Conservation (phyloP, 1,284 basidiomycete species). For the Acaromyces ingoldii region DNA sequence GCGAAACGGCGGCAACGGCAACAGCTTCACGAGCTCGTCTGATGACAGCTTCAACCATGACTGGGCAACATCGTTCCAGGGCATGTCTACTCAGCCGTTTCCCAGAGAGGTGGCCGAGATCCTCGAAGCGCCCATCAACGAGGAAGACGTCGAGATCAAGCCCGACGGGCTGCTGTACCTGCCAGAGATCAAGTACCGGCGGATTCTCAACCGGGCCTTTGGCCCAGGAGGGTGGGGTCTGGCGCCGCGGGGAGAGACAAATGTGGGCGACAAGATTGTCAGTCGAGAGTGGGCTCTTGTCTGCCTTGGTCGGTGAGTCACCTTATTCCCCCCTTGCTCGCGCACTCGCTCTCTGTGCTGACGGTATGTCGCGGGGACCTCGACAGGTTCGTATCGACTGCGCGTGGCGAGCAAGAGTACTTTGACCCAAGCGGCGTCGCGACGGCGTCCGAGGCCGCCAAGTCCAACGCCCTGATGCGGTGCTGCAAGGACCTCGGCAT, state of each 20-base stretch:
- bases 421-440: conserved; percentile 86
- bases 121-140: conserved; percentile 69
- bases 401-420: conserved; percentile 94
- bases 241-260: conserved; percentile 85
- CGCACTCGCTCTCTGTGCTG: background rate
- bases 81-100: conserved; percentile 75
- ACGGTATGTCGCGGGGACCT: background rate
- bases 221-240: conserved; percentile 97
- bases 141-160: conserved; percentile 83
- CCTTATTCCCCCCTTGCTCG: conserved; percentile 9
- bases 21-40: background rate
- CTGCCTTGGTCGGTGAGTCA: conserved; percentile 74
- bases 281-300: conserved; percentile 92
- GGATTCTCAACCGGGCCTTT: conserved; percentile 87
- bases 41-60: background rate
- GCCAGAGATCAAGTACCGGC: conserved; percentile 94
- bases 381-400: conserved; percentile 75
- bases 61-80: conserved; percentile 84
- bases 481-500: conserved; percentile 96
- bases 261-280: conserved; percentile 68
- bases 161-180: conserved; percentile 93
- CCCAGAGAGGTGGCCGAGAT: conserved; percentile 68
- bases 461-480: conserved; percentile 94
- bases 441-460: conserved; percentile 90
- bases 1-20: conserved; percentile 11